Evolutionary conservation across 495 filamentous ascomycete genomes (phyloP).

Genomic region (Aspergillus sclerotioniger): DNA sequence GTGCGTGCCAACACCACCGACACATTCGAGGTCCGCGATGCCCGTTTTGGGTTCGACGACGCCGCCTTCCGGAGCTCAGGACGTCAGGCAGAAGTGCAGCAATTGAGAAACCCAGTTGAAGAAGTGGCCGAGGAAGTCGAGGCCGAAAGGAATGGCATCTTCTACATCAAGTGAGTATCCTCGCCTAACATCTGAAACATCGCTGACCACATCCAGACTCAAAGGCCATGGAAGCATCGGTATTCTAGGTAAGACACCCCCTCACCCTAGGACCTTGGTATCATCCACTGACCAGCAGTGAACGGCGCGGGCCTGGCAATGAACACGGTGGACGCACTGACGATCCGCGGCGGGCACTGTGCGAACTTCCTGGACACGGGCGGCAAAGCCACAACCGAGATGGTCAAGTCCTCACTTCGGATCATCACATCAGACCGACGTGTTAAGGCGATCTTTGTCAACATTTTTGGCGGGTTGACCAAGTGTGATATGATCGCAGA

Average conservation of each 20-base stretch:
- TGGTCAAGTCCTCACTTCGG: slow-evolving; percentile 73
- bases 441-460: slow-evolving; percentile 77
- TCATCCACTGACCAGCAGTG: slow-evolving; percentile 40
- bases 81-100: slow-evolving; percentile 65
- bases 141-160: slow-evolving; percentile 69
- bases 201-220: slow-evolving; percentile 30
- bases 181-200: neutral
- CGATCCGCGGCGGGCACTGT: slow-evolving; percentile 59
- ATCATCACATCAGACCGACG: slow-evolving; percentile 68
- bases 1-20: slow-evolving; percentile 42
- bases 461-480: slow-evolving; percentile 88
- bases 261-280: neutral
- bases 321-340: slow-evolving; percentile 84
- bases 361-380: slow-evolving; percentile 90
- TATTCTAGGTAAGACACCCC: slow-evolving; percentile 51
- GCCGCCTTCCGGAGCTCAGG: slow-evolving; percentile 65
- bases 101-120: slow-evolving; percentile 47
- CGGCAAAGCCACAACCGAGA: slow-evolving; percentile 84
- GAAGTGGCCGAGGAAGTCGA: slow-evolving; percentile 60
- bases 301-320: slow-evolving; percentile 91
- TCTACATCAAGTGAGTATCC: slow-evolving; percentile 59
- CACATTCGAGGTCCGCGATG: slow-evolving; percentile 46
- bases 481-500: slow-evolving; percentile 85
- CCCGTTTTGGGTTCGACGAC: slow-evolving; percentile 72
- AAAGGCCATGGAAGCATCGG: slow-evolving; percentile 59